phyloP scores from a whole-genome alignment of 768 basidiomycete species.

The Naganishia randhawae region DNA sequence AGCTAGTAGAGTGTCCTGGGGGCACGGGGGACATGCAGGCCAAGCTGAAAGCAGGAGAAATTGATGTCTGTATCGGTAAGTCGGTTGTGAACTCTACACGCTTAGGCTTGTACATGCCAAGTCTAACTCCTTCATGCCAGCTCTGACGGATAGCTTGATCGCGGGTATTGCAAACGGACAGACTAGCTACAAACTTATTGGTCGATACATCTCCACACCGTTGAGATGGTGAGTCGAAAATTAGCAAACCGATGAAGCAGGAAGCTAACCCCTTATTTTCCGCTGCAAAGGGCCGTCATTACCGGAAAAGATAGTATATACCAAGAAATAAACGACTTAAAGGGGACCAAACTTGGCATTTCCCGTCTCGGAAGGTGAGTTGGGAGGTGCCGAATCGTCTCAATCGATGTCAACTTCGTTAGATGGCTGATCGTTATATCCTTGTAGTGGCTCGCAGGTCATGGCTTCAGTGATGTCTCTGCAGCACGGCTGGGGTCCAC shows the following conservation, averaged over 20 bases:
- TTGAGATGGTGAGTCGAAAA: conserved; percentile 65
- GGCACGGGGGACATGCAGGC: conserved; percentile 53
- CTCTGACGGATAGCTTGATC: conserved; percentile 80
- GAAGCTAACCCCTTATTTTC: neutral
- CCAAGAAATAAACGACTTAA: conserved; percentile 67
- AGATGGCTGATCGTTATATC: neutral
- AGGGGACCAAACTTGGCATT: conserved; percentile 80
- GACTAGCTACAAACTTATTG: conserved; percentile 80
- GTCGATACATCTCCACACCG: conserved; percentile 84
- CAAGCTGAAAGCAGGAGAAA: conserved; percentile 49
- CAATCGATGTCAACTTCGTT: neutral
- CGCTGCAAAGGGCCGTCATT: conserved; percentile 70
- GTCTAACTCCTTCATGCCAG: conserved; percentile 51
- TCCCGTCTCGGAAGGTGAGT: conserved; percentile 76
- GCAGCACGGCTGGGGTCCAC: conserved; percentile 70
- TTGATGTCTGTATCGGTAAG: conserved; percentile 44
- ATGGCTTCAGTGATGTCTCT: conserved; percentile 95
- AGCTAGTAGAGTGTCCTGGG: conserved; percentile 77
- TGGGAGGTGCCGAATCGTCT: neutral
- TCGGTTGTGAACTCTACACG: neutral
- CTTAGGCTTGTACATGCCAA: neutral
- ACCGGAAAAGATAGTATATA: conserved; percentile 72
- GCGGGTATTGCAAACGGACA: conserved; percentile 89
- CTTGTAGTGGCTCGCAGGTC: conserved; percentile 66
- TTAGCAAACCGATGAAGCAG: neutral